Conservation (phyloP, 345 rosid species). For the Syzygium oleosum region DNA sequence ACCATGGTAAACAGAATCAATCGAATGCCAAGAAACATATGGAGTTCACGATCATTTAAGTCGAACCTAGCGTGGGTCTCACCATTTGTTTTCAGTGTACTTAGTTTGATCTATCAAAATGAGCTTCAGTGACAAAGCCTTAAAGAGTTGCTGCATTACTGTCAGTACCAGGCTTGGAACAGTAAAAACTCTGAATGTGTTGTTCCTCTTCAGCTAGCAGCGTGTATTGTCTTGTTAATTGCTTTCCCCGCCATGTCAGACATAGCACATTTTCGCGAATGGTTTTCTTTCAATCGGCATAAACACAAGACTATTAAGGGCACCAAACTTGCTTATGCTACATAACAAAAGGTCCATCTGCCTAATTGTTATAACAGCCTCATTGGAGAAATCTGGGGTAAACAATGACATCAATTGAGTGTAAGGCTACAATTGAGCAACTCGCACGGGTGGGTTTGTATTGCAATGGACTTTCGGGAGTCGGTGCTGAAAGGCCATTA, state of each 20-base stretch:
- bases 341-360: not conserved
- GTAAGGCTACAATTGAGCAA: not conserved
- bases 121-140: not conserved
- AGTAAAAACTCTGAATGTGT: not conserved
- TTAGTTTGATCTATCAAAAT: not conserved
- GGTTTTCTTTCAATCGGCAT: not conserved
- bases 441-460: not conserved
- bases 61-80: not conserved
- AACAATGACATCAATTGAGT: not conserved
- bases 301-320: not conserved
- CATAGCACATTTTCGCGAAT: not conserved
- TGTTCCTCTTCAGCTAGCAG: not conserved
- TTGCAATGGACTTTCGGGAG: not conserved
- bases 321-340: not conserved
- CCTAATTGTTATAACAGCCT: not conserved
- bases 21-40: not conserved
- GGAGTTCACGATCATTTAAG: not conserved
- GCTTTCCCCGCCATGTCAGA: not conserved
- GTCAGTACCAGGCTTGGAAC: not conserved
- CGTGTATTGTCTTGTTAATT: not conserved
- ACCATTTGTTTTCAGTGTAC: not conserved
- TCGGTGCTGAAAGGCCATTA: not conserved
- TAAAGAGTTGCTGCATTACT: not conserved
- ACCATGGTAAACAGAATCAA: not conserved
- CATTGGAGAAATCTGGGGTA: not conserved